Base-by-base conservation (phyloP, 1,139 yeast species). In the Suzukiozyma palmioleophila region DNA sequence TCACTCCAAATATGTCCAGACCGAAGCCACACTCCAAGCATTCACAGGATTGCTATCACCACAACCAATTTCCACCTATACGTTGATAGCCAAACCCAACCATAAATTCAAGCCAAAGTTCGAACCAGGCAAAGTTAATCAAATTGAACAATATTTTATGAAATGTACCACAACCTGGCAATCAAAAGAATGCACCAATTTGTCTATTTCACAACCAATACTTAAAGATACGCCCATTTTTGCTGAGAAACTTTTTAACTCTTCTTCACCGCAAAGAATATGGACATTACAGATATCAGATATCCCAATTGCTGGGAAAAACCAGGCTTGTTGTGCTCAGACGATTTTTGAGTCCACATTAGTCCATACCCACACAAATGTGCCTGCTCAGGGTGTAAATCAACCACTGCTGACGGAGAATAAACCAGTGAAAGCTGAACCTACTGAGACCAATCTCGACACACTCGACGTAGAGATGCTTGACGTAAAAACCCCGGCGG, bases 231-330 rank as follows among this genome's bases (percentile, higher is more conserved):
- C 36, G 37, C 50, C 47, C 33, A 44, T 62, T 7, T 48, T 52
- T 33, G 67, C 57, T 16, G 61, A 56, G 34, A 50, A 64, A 28
- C 51, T 69, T 32, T 69, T 69, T 41, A 42, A 50, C 16, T 62
- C 59, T 18, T 57, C 57, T 24, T 53, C 55, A 30, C 48, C 57
- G 51, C 44, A 69, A 60, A 50, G 56, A 42, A 56, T 50, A 29
- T 85, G 95, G 95, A 73, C 82, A 1, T 52, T 88, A 24, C 84
- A 80, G 48, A 71, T 84, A 16, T 69, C 81, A 8, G 97, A 89
- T 61, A 83, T 88, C 12, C 97, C 97, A 1, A 82, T 85, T 26
- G 95, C 95, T 3, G 96, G 96, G 8, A 85, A 77, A 77, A 54
- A 75, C 74, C 62, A 82, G 73, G 46, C 74, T 67, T 36, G 81